Base-by-base conservation (phyloP, 345 rosid genomes). In the Euphorbia lathyris region DNA sequence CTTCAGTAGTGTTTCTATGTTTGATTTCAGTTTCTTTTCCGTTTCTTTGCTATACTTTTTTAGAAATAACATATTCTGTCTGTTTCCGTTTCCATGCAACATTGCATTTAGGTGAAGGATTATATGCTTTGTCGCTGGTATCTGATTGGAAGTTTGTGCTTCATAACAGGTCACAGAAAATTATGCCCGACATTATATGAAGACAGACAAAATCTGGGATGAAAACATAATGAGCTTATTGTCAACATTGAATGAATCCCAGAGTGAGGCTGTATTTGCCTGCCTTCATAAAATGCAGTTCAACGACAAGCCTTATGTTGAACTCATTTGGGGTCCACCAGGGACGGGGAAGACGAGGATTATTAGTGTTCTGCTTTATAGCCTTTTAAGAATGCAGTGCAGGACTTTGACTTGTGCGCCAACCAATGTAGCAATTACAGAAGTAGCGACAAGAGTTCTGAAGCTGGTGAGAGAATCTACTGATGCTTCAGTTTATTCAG, bases 311-410 rank as follows among this genome's bases (percentile, higher is more conserved):
- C 59, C 76, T 4, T 12, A 51, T 12, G 75, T 86, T 36, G 77
- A 80, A 60, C 81, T 84, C 25, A 71, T 86, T 27, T 82, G 86
- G 88, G 90, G 90, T 5, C 86, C 85, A 1, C 85, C 86, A 0
- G 90, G 90, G 58, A 84, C 90, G 5, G 90, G 90, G 45, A 86
- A 86, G 70, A 86, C 90, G 7, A 82, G 73, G 71, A 82, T 78
- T 5, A 45, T 78, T 11, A 68, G 83, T 13, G 29, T 58, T 34
- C 26, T 86, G 63, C 78, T 84, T 1, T 72, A 65, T 43, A 38
- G 32, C 53, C 81, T 86, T 51, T 60, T 84, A 48, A 70, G 26
- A 40, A 36, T 64, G 85, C 84, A 72, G 36, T 74, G 72, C 12
- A 77, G 84, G 68, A 79, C 82, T 5, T 69, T 86, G 12, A 63